phyloP scores from a whole-genome alignment of 2,329 filamentous ascomycete genomes.

The Paraconiothyrium brasiliense region DNA sequence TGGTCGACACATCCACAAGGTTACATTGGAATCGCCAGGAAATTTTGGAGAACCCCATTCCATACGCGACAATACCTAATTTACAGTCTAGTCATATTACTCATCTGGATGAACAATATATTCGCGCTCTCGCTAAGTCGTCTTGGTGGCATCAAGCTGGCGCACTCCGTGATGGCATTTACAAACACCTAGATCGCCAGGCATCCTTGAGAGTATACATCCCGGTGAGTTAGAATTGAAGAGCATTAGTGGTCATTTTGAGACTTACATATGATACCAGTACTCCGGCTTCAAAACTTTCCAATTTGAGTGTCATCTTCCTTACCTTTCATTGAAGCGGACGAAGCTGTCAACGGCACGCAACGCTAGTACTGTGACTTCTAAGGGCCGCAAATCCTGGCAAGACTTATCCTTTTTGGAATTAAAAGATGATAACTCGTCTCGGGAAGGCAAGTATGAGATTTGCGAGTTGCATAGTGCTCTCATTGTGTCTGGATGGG shows the following conservation, averaged over 20 bases:
- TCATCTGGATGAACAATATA: conserved; percentile 18
- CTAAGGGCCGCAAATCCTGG: neutral
- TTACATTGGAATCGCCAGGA: no score
- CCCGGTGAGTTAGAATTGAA: conserved; percentile 23
- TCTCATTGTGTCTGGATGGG: conserved; percentile 14
- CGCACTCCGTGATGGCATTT: conserved; percentile 22
- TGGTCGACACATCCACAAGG: no score
- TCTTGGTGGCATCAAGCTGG: conserved; percentile 17
- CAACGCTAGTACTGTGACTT: neutral
- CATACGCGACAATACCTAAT: no score
- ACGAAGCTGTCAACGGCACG: neutral
- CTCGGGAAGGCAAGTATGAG: neutral
- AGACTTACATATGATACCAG: no score
- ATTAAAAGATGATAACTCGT: neutral
- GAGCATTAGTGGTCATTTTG: no score
- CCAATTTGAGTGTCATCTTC: conserved; percentile 20
- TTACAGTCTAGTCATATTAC: conserved; percentile 20
- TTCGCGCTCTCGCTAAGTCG: conserved; percentile 19
- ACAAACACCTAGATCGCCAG: conserved; percentile 22
- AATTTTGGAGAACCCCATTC: no score
- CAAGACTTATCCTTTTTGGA: conserved; percentile 14
- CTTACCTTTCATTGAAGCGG: neutral
- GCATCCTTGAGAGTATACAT: conserved; percentile 21
- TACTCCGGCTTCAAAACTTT: conserved; percentile 12
- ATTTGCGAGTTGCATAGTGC: conserved; percentile 17